phyloP scores from a whole-genome alignment of 192 early-diverging fungal species.

The Paraglomus brasilianum region DNA sequence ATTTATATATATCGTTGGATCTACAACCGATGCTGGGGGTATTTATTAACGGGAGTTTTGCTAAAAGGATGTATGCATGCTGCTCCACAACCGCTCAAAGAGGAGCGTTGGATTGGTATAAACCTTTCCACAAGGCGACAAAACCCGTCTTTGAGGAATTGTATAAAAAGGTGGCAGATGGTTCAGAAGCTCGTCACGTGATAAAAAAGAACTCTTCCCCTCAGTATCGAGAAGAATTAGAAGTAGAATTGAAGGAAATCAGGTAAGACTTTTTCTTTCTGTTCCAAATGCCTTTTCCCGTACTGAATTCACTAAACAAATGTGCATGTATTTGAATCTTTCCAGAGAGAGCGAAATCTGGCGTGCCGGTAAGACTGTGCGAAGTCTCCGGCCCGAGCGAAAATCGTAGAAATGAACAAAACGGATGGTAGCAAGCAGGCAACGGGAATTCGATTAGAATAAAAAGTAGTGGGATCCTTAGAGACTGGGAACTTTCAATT shows the following conservation, averaged over 20 bases:
- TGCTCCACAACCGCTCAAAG: slow-evolving; percentile 96
- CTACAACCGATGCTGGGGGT: background rate
- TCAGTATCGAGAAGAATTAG: slow-evolving; percentile 92
- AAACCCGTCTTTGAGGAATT: slow-evolving; percentile 93
- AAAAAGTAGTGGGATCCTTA: too few relatives aligned
- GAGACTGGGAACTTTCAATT: too few relatives aligned
- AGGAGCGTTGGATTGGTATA: slow-evolving; percentile 97
- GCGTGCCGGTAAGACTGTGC: slow-evolving; percentile 85
- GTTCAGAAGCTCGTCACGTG: slow-evolving; percentile 81
- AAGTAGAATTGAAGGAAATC: slow-evolving; percentile 89
- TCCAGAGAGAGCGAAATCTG: slow-evolving; percentile 82
- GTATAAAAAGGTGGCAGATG: slow-evolving; percentile 84
- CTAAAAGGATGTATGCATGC: slow-evolving; percentile 91
- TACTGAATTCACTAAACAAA: too few relatives aligned
- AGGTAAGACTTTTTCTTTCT: slow-evolving; percentile 34
- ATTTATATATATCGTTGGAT: background rate
- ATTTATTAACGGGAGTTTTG: background rate
- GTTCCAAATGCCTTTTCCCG: background rate
- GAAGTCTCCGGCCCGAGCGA: slow-evolving; percentile 84
- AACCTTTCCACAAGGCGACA: slow-evolving; percentile 86
- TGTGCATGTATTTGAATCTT: background rate
- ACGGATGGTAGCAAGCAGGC: too few relatives aligned
- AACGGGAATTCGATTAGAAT: too few relatives aligned
- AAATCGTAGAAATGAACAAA: background rate
- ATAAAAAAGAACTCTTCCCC: slow-evolving; percentile 85